Base-by-base conservation (phyloP, 371 early-diverging fungal genomes). In the Mortierella sp. region DNA sequence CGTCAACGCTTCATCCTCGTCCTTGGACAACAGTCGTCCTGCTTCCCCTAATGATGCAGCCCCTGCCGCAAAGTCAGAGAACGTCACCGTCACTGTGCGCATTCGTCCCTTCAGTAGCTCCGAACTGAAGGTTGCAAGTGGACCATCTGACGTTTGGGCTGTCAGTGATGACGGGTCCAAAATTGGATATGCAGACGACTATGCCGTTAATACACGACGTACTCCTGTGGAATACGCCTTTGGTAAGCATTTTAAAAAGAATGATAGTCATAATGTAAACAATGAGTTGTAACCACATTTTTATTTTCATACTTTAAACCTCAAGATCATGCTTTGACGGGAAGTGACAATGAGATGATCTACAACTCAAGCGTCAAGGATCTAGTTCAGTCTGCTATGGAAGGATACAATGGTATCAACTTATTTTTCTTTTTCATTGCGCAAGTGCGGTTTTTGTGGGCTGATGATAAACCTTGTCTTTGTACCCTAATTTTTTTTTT, bases 381-480 rank as follows among this genome's bases (percentile, higher is more conserved):
- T 60, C 62, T 86, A 19, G 84, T 87, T 26, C 73, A 70, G 70
- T 85, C 89, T 0, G 81, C 86, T 37, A 88, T 90, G 89, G 89
- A 88, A 64, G 90, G 90, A 22, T 90, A 86, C 54, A 89, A 89
- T 64, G 90, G 89, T 87, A 82, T 28, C 26, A 17, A 26, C 26
- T 28, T 51, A 13, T 51, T 13, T 26, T 51, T 51, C 8, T 53
- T 28, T 10, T 45, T 7, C n/a, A n/a, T 19, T 17, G n/a, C 47
- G 7, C 32, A 31, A 31, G 23, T 3, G 45, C 3, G 28, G 23
- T 4, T n/a, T 31, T 6, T 9, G 40, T 60, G 15, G 55, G 62
- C 17, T 35, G 28, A 17, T 54, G 61, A 61, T 47, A 17, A 42
- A 22, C 49, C 23, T 43, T n/a, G 23, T 35, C n/a, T 42, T 31